Base-by-base conservation (phyloP, 768 basidiomycete genomes). In the Suillus variegatus region DNA sequence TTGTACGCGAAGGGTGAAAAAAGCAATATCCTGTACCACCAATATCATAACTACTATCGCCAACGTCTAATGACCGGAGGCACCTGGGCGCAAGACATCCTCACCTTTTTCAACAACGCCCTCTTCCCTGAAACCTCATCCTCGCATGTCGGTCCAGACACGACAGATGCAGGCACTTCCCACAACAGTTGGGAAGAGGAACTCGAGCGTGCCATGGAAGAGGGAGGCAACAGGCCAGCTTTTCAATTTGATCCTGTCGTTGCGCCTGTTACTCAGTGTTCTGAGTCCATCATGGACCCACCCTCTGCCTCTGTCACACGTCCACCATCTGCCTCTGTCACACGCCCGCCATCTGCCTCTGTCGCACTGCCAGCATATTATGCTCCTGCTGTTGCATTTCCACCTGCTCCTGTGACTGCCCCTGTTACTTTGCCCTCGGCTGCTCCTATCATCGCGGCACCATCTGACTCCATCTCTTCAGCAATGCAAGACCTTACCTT, bases 31-130 rank as follows among this genome's bases (percentile, higher is more conserved):
- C 3, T 40, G 18, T 64, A 64, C 43, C 38, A 44, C 1, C 36
- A 60, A 7, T 64, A 60, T 44, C 56, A 64, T 32, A 60, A 56
- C 56, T 64, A 61, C 20, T 64, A 64, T 36, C 32, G 13, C 7
- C 62, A 38, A 43, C 9, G n/a, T 18, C 57, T 58, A 43, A 22
- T 58, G 57, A 58, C 35, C 1, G 36, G 36, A 51, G 49, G 49
- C 16, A 9, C 62, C 18, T 35, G 44, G 44, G 52, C 51, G 14
- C 25, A 6, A 38, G 49, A 35, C 32, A 52, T 63, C 46, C 6
- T n/a, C 2, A 35, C 7, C 25, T 63, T 63, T 49, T 63, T 38
- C 62, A 63, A 63, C 46, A 40, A 35, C 7, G 22, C 28, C 44
- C 62, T 63, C 38, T 63, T 63, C 36, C 60, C 60, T 5, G 7